Conservation (phyloP, 2,329 filamentous ascomycete species). For the Lomentospora prolificans region DNA sequence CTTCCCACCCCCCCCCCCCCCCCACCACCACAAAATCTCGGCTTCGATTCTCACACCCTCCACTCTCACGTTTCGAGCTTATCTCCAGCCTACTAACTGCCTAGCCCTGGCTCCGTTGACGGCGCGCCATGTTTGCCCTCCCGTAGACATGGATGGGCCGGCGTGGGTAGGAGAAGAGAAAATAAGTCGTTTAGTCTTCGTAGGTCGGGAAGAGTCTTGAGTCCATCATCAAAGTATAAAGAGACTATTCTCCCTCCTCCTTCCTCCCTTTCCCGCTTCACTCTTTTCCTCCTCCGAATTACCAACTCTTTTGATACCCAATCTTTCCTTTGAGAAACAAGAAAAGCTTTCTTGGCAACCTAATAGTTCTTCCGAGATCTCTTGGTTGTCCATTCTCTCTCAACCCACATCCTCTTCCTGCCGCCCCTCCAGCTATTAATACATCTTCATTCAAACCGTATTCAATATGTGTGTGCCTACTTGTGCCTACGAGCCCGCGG, state of each 20-base stretch:
- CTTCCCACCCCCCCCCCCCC: background rate
- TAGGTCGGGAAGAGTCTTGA: background rate
- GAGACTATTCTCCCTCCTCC: background rate
- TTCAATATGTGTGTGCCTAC: slow-evolving; percentile 1
- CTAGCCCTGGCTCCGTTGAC: slow-evolving; percentile 1
- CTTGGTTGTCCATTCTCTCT: background rate
- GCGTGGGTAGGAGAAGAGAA: background rate
- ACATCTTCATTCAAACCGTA: background rate
- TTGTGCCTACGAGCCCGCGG: background rate
- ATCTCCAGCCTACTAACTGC: slow-evolving; percentile 1
- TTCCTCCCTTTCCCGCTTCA: background rate
- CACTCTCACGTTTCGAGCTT: background rate
- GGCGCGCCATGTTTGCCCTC: slow-evolving; percentile 2
- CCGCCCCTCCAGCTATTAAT: background rate
- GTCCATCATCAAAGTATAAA: slow-evolving; percentile 2
- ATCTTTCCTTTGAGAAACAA: background rate
- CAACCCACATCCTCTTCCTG: background rate
- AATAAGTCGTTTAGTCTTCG: background rate
- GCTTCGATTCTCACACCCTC: background rate
- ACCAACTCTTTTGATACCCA: slow-evolving; percentile 4
- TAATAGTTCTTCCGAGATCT: background rate
- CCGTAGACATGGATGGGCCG: background rate
- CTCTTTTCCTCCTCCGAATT: background rate
- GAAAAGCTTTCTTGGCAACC: background rate
- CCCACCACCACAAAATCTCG: background rate